A percentile compares a stretch with the other conserved stretches of the same genome.
phyloP scores from a whole-genome alignment of 1,284 basidiomycete species.

The Apiotrichum gracile region DNA sequence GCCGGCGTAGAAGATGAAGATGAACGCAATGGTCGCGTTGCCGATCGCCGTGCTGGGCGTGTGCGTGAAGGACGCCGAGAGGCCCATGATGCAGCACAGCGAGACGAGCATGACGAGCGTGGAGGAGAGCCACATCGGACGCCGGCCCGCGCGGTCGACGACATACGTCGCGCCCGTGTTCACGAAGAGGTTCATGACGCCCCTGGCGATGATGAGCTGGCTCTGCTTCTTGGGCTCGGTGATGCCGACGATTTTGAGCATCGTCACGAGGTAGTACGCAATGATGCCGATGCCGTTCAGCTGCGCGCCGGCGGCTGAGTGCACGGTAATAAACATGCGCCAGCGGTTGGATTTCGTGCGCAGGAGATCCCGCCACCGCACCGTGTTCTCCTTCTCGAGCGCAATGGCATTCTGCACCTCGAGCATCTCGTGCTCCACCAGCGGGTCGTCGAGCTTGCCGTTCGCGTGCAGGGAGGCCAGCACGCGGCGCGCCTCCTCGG shows the following conservation, averaged over 20 bases:
- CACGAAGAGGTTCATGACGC: slow-evolving; percentile 13
- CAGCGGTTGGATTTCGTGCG: slow-evolving; percentile 8
- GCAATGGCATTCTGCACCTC: slow-evolving; percentile 1
- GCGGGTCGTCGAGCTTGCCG: slow-evolving; percentile 31
- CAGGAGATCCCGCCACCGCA: slow-evolving; percentile 1
- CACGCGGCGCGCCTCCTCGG: slow-evolving; percentile 28
- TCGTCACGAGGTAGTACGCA: slow-evolving; percentile 60
- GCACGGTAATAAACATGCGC: slow-evolving; percentile 7
- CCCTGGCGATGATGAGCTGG: slow-evolving; percentile 63
- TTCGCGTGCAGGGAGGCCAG: slow-evolving; percentile 31
- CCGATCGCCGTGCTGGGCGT: neutral
- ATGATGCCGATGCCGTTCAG: slow-evolving; percentile 9
- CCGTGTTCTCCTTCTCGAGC: slow-evolving; percentile 43
- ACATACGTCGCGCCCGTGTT: slow-evolving; percentile 21
- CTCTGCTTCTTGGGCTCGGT: slow-evolving; percentile 60
- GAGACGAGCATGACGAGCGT: slow-evolving; percentile 26
- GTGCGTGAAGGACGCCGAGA: slow-evolving; percentile 55
- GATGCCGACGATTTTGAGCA: slow-evolving; percentile 62
- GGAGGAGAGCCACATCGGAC: slow-evolving; percentile 29
- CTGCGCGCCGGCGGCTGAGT: slow-evolving; percentile 6
- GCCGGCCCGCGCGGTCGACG: slow-evolving; percentile 24
- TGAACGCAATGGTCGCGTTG: too few relatives aligned
- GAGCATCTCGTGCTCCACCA: slow-evolving; percentile 23
- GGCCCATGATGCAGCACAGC: slow-evolving; percentile 37
- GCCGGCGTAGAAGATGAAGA: neutral